These are phyloP conservation scores for Actinomucor elegans DNA, from an alignment of 371 early-diverging fungal genomes.

Conservation along the genomic window DNA sequence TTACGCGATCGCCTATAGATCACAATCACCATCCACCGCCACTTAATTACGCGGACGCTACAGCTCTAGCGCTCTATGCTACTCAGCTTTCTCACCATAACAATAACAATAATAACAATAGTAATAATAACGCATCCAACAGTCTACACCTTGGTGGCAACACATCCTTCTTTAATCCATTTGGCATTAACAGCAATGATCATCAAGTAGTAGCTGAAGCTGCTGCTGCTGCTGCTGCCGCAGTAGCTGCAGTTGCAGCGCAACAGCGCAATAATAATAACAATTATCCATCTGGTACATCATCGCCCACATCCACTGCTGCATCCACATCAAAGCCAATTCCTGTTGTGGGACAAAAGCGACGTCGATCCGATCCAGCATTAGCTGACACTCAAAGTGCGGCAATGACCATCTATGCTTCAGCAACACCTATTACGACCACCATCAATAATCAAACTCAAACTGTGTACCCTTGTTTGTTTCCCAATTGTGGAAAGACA, in stretches of 20 bases:
- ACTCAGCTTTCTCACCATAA: slow-evolving; percentile 36
- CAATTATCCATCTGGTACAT: not conserved
- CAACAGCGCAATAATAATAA: slow-evolving; percentile 14
- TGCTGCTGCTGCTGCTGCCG: slow-evolving; percentile 13
- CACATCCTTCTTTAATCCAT: slow-evolving; percentile 29
- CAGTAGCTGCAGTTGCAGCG: slow-evolving; percentile 4
- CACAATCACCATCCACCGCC: slow-evolving; percentile 10
- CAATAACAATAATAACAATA: not conserved
- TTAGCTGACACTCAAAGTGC: slow-evolving; percentile 49
- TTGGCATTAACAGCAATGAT: slow-evolving; percentile 2
- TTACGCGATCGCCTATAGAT: not conserved
- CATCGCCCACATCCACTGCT: not conserved
- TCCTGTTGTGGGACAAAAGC: slow-evolving; percentile 25
- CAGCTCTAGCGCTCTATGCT: slow-evolving; percentile 44
- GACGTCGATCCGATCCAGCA: slow-evolving; percentile 47
- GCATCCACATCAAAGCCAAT: slow-evolving; percentile 5
- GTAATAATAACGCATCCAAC: slow-evolving; percentile 6
- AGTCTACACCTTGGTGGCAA: slow-evolving; percentile 14
- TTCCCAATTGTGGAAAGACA: slow-evolving; percentile 70
- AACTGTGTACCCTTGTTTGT: slow-evolving; percentile 63
- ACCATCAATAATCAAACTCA: slow-evolving; percentile 51
- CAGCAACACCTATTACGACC: slow-evolving; percentile 49
- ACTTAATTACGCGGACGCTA: slow-evolving; percentile 40
- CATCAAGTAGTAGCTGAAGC: slow-evolving; percentile 27
- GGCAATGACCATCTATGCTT: slow-evolving; percentile 52